Conservation (phyloP, 306 rosid genomes). For the Vigna hirtella region DNA sequence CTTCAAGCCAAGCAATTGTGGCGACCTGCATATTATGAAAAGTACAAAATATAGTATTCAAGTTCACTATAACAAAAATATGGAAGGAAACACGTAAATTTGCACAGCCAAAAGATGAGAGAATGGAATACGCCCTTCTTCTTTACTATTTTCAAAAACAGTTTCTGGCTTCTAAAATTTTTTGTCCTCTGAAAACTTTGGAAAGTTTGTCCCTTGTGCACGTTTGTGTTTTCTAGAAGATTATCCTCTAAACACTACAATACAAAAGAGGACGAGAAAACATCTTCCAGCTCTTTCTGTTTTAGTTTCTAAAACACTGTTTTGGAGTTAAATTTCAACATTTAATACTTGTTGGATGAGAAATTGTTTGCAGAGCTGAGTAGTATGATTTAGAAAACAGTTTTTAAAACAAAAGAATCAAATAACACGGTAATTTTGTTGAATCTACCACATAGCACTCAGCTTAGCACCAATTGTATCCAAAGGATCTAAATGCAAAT, state of each 20-base stretch:
- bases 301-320: neutral
- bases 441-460: conserved; percentile 2
- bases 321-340: neutral
- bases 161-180: neutral
- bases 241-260: neutral
- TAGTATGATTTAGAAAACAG: neutral
- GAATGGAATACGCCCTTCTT: neutral
- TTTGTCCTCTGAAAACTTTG: neutral
- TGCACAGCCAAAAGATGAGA: conserved; percentile 15
- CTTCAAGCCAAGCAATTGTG: conserved; percentile 99
- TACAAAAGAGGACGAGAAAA: neutral
- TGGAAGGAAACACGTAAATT: conserved; percentile 5
- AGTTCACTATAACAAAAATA: conserved; percentile 22
- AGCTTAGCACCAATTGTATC: conserved; percentile 5
- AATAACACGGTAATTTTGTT: neutral
- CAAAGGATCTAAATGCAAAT: conserved; percentile 8
- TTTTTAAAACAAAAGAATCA: neutral
- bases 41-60: conserved; percentile 28
- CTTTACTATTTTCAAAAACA: neutral
- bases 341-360: neutral
- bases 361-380: neutral
- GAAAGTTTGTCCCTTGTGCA: neutral
- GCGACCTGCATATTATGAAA: conserved; percentile 76
- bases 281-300: neutral
- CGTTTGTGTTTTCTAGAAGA: neutral